Percentiles rank a stretch among this genome's conserved stretches.
phyloP scores from a whole-genome alignment of 768 basidiomycete genomes.

The Brasilioporus rufonigricans region DNA sequence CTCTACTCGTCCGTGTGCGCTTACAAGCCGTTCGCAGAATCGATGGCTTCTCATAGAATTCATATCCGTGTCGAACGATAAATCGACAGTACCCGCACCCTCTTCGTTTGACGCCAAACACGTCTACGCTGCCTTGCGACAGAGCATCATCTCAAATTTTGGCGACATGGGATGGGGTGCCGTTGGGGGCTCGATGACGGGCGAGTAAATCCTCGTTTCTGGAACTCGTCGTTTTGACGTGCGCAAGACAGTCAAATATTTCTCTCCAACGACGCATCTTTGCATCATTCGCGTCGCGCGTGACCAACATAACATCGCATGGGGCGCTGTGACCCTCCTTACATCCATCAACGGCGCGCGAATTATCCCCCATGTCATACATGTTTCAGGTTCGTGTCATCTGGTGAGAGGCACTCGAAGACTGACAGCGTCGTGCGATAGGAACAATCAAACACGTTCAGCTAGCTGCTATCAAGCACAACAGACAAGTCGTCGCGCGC shows the following conservation, averaged over 20 bases:
- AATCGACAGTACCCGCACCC: no score
- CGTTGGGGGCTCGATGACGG: constrained; percentile 65
- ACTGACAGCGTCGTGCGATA: constrained; percentile 29
- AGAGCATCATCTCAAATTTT: constrained; percentile 69
- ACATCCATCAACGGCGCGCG: constrained; percentile 55
- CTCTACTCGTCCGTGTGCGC: not conserved
- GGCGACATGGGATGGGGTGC: constrained; percentile 88
- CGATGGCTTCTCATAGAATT: constrained; percentile 89
- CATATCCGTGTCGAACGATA: constrained; percentile 41
- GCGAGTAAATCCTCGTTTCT: constrained; percentile 37
- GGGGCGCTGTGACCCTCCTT: constrained; percentile 76
- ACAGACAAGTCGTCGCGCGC: constrained; percentile 67
- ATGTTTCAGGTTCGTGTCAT: constrained; percentile 64
- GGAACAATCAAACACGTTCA: constrained; percentile 89
- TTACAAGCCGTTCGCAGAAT: constrained; percentile 48
- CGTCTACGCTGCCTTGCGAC: constrained; percentile 66
- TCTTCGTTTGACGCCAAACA: constrained; percentile 53
- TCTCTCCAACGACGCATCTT: constrained; percentile 77
- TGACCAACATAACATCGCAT: constrained; percentile 75
- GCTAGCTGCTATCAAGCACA: constrained; percentile 70
- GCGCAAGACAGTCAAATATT: constrained; percentile 70
- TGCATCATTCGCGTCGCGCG: constrained; percentile 85
- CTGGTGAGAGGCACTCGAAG: not conserved
- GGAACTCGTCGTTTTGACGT: not conserved
- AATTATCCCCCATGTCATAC: constrained; percentile 74